phyloP scores from a whole-genome alignment of 148 eudicot species.

The Cornus kousa region DNA sequence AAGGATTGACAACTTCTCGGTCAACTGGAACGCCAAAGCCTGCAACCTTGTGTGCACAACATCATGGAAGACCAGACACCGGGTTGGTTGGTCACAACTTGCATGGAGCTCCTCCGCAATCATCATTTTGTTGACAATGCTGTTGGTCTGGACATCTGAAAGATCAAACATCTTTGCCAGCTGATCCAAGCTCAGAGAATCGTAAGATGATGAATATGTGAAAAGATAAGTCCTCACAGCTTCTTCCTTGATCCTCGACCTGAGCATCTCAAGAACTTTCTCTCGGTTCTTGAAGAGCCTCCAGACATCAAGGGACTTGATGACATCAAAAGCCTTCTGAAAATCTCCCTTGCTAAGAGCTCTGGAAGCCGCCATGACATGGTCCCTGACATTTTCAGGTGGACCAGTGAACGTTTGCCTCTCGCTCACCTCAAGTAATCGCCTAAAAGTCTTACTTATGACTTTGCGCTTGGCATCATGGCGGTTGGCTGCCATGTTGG shows the following conservation, averaged over 20 bases:
- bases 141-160: slow-evolving; percentile 55
- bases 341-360: slow-evolving; percentile 80
- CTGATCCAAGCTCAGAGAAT: slow-evolving; percentile 64
- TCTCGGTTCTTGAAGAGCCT: slow-evolving; percentile 62
- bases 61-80: slow-evolving; percentile 68
- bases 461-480: slow-evolving; percentile 69
- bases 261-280: slow-evolving; percentile 64
- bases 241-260: slow-evolving; percentile 70
- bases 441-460: slow-evolving; percentile 75
- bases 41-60: slow-evolving; percentile 73
- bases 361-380: slow-evolving; percentile 74
- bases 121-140: slow-evolving; percentile 90
- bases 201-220: slow-evolving; percentile 51
- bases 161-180: slow-evolving; percentile 82
- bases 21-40: slow-evolving; percentile 70
- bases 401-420: slow-evolving; percentile 85
- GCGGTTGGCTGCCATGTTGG: slow-evolving; percentile 84
- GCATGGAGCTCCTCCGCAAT: slow-evolving; percentile 78
- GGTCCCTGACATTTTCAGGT: slow-evolving; percentile 83
- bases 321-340: slow-evolving; percentile 59
- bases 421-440: slow-evolving; percentile 66
- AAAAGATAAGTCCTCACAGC: slow-evolving; percentile 71
- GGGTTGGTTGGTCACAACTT: slow-evolving; percentile 80
- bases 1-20: slow-evolving; percentile 66
- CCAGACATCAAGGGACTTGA: slow-evolving; percentile 81